phyloP scores from a whole-genome alignment of 1,139 yeast genomes.

The Taphrina communis region DNA sequence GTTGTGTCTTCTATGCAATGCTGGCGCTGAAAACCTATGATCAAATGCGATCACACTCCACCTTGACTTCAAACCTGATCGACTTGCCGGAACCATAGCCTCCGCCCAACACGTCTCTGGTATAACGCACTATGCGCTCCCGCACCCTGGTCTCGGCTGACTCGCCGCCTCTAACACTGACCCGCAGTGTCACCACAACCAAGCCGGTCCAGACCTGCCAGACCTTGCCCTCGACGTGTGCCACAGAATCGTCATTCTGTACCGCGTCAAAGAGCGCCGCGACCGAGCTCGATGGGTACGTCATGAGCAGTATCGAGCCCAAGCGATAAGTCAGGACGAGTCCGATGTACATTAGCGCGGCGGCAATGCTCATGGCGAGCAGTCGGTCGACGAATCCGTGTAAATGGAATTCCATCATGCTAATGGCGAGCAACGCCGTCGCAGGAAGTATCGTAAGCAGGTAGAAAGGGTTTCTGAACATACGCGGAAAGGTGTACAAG shows the following conservation, averaged over 20 bases:
- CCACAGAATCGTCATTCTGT: constrained; percentile 28
- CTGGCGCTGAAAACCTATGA: neutral
- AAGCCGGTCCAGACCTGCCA: constrained; percentile 40
- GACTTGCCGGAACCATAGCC: constrained; percentile 39
- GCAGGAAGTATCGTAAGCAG: constrained; percentile 32
- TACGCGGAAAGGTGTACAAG: constrained; percentile 18
- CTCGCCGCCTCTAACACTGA: constrained; percentile 38
- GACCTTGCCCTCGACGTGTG: constrained; percentile 26
- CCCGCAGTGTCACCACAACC: constrained; percentile 27
- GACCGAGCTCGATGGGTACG: constrained; percentile 36
- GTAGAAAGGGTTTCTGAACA: constrained; percentile 31
- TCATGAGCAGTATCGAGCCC: constrained; percentile 39
- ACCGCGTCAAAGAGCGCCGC: constrained; percentile 14
- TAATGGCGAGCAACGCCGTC: constrained; percentile 4
- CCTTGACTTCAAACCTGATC: constrained; percentile 26
- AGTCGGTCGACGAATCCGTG: constrained; percentile 23
- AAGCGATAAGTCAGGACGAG: constrained; percentile 20
- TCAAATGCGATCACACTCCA: constrained; percentile 34
- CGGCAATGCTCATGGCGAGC: constrained; percentile 22
- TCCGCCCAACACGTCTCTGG: constrained; percentile 39
- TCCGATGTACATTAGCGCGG: constrained; percentile 20
- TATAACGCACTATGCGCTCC: constrained; percentile 32
- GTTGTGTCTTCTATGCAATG: neutral
- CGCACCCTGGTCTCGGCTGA: constrained; percentile 29
- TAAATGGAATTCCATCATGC: constrained; percentile 9